Percentiles rank a stretch among this genome's conserved stretches.
Conservation (phyloP, 768 basidiomycete species). For the Rhizopogon sp. region DNA sequence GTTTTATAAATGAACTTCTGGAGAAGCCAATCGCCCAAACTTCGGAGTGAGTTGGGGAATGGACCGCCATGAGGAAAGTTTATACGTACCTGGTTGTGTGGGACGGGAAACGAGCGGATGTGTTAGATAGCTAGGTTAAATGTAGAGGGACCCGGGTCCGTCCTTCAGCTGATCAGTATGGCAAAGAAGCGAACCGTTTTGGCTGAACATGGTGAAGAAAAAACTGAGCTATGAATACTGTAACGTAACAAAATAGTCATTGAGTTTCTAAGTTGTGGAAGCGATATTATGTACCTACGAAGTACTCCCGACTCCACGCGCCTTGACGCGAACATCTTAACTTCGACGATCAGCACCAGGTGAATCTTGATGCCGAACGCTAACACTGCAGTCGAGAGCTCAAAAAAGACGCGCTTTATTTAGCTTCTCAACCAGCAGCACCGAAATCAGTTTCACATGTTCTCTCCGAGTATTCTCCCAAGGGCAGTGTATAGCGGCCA, state of each 20-base stretch:
- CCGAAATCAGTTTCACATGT: too few species aligned
- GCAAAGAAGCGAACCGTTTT: too few species aligned
- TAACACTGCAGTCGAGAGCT: not conserved
- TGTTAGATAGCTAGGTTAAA: not conserved
- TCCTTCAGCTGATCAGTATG: too few species aligned
- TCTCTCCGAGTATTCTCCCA: too few species aligned
- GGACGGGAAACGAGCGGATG: slow-evolving; percentile 2
- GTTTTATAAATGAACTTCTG: not conserved
- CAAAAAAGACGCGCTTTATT: too few species aligned
- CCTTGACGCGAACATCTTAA: not conserved
- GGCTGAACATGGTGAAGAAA: not conserved
- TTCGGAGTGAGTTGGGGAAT: not conserved
- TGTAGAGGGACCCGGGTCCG: too few species aligned
- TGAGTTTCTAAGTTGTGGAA: not conserved
- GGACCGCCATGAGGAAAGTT: not conserved
- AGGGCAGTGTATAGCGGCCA: too few species aligned
- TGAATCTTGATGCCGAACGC: not conserved
- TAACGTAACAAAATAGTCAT: slow-evolving; percentile 1
- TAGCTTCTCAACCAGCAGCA: too few species aligned
- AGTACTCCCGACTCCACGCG: not conserved
- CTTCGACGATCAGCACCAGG: too few species aligned
- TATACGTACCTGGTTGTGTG: not conserved
- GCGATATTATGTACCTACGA: not conserved
- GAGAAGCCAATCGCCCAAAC: not conserved
- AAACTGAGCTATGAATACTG: slow-evolving; percentile 4